These are phyloP conservation scores for Neurospora pannonica DNA, from an alignment of 495 filamentous ascomycete genomes.

Conservation along the genomic window DNA sequence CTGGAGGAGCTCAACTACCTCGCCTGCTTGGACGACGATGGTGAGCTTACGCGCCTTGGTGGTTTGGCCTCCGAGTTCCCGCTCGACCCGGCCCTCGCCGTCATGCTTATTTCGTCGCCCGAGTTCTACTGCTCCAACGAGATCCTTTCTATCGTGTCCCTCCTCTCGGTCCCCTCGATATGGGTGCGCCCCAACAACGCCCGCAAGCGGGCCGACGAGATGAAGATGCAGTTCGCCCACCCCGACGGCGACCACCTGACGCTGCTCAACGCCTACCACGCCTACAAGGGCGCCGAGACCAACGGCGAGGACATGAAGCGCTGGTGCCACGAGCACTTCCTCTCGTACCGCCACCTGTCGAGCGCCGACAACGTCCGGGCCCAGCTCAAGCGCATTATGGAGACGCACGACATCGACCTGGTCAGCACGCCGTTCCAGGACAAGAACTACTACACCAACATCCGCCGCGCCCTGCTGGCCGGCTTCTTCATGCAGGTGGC, in stretches of 20 bases:
- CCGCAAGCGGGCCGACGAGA: constrained; percentile 90
- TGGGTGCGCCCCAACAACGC: constrained; percentile 79
- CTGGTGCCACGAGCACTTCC: constrained; percentile 97
- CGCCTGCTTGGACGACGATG: constrained; percentile 92
- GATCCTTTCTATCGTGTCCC: constrained; percentile 86
- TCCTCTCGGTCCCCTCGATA: constrained; percentile 90
- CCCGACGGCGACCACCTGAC: constrained; percentile 91
- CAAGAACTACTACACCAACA: constrained; percentile 97
- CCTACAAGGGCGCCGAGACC: constrained; percentile 66
- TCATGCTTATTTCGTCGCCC: constrained; percentile 95
- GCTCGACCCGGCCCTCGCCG: constrained; percentile 86
- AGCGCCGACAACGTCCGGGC: constrained; percentile 88
- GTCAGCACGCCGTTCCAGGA: constrained; percentile 83
- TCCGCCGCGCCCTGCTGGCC: constrained; percentile 82
- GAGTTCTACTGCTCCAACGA: constrained; percentile 99
- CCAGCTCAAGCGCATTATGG: constrained; percentile 94
- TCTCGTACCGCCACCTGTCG: constrained; percentile 79
- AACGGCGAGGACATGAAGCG: constrained; percentile 66
- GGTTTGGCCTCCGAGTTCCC: constrained; percentile 90
- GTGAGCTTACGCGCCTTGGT: constrained; percentile 77
- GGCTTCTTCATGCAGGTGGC: constrained; percentile 99
- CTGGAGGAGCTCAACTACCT: constrained; percentile 97
- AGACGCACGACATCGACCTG: constrained; percentile 74
- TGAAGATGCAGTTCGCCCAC: constrained; percentile 91
- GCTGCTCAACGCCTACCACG: constrained; percentile 96